These are phyloP conservation scores for Arctium lappa DNA, from an alignment of 129 eudicot genomes.

Conservation along the genomic window DNA sequence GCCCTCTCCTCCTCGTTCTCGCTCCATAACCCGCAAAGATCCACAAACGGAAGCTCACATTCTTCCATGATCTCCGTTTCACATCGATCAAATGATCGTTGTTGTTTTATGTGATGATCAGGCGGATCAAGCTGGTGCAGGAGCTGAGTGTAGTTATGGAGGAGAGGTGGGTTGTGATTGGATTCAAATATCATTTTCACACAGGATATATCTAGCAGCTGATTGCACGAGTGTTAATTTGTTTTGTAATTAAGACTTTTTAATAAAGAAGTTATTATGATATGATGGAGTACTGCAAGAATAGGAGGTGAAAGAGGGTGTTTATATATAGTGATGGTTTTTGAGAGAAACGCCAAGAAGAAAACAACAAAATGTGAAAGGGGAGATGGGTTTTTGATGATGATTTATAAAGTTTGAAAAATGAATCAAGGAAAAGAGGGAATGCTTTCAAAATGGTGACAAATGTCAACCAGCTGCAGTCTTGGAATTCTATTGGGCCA, in stretches of 20 bases:
- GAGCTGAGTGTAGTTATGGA: slow-evolving; percentile 39
- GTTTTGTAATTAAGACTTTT: background rate
- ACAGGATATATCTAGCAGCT: background rate
- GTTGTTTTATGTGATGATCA: background rate
- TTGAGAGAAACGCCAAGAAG: slow-evolving; percentile 25
- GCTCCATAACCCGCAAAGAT: slow-evolving; percentile 40
- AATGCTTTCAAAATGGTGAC: slow-evolving; percentile 25
- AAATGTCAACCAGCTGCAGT: slow-evolving; percentile 34
- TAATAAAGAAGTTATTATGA: slow-evolving; percentile 9
- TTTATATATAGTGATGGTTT: slow-evolving; percentile 25
- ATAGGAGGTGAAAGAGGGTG: slow-evolving; percentile 20
- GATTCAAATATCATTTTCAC: slow-evolving; percentile 36
- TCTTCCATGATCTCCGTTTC: slow-evolving; percentile 23
- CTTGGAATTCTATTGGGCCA: slow-evolving; percentile 24
- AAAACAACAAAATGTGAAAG: slow-evolving; percentile 27
- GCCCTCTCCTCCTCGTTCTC: slow-evolving; percentile 28
- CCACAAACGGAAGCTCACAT: slow-evolving; percentile 56
- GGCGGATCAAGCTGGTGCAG: background rate
- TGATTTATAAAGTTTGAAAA: slow-evolving; percentile 4
- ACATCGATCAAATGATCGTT: background rate
- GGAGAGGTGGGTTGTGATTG: slow-evolving; percentile 43
- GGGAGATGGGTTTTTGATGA: background rate
- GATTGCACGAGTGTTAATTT: slow-evolving; percentile 22
- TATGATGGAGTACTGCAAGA: slow-evolving; percentile 12
- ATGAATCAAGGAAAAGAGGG: slow-evolving; percentile 4